Conservation (phyloP, 495 filamentous ascomycete species). For the Penicillium alfredii region DNA sequence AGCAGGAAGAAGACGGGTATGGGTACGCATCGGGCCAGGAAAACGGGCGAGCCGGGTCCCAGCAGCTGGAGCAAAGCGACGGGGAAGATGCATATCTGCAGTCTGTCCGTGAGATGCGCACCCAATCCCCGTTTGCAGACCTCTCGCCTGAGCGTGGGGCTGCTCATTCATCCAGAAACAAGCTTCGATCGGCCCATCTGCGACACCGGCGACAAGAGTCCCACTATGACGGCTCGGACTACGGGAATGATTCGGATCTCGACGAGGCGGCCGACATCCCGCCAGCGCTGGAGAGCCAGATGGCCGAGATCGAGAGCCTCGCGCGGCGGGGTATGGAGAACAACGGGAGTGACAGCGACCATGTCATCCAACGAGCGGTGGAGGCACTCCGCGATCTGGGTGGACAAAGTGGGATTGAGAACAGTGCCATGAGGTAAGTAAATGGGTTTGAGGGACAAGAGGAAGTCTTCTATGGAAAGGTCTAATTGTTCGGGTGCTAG, state of each 20-base stretch:
- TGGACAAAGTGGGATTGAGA: constrained; percentile 74
- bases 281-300: constrained; percentile 62
- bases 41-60: constrained; percentile 25
- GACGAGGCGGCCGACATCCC: constrained; percentile 63
- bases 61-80: constrained; percentile 31
- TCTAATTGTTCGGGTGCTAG: constrained; percentile 34
- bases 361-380: constrained; percentile 63
- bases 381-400: constrained; percentile 71
- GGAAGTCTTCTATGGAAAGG: not conserved
- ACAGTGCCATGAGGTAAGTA: constrained; percentile 67
- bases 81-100: constrained; percentile 30
- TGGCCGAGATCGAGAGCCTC: constrained; percentile 71
- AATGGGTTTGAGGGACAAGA: constrained; percentile 2
- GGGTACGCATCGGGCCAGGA: constrained; percentile 40
- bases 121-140: constrained; percentile 24
- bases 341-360: constrained; percentile 62
- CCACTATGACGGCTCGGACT: constrained; percentile 54
- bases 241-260: constrained; percentile 65
- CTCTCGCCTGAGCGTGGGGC: constrained; percentile 24
- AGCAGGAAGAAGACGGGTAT: constrained; percentile 53
- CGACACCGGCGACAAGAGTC: constrained; percentile 45
- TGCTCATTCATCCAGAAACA: constrained; percentile 24
- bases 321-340: constrained; percentile 66
- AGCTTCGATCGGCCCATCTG: constrained; percentile 25
- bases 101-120: constrained; percentile 21